Evolutionary conservation across 169 alveolate genomes (phyloP), one percentile per base, ranked within the genome.

Genomic region (Cryptosporidium sp.): DNA sequence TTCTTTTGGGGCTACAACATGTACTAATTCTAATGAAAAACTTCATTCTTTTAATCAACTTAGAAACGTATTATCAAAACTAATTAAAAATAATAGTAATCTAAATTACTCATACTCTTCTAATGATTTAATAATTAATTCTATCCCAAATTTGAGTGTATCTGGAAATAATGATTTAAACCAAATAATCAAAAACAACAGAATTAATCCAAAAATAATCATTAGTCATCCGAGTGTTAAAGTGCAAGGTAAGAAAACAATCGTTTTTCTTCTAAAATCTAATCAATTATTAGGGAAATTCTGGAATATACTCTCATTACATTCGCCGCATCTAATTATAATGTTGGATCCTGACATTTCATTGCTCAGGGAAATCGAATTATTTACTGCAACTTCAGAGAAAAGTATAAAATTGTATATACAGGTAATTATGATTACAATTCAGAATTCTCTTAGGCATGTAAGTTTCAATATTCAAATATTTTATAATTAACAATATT

Each of bases 361-460:
- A 18, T 58, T 65, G 21, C 26, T 80, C 12, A 60, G 89, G 44
- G 89, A 80, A 23, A 80, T 80, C 16, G 89, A 80, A 44, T n/a
- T 80, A 18, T 80, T 37, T 48, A 26, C 44, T 65, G 89, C 89
- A 62, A 42, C 44, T 42, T 26, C 44, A 16, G 60, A 31, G 14
- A 29, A 42, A 26, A 80, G 65, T 12, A 14, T n/a, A 5, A 26
- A 21, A 26, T 7, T 65, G 23, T n/a, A 6, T 26, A 62, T 65
- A 7, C 18, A 80, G 23, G 80, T 80, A 21, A 62, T 65, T 45
- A 37, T 80, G 16, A 42, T 80, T 26, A 80, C 89, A 42, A 62
- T 62, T 80, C 89, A 80, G 39, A 53, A 65, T 14, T 80, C 89
- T 9, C n/a, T 80, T 65, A 61, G 68, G n/a, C 89, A 80, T 12